phyloP scores from a whole-genome alignment of 768 basidiomycete species.

The Lentinula raphanica region DNA sequence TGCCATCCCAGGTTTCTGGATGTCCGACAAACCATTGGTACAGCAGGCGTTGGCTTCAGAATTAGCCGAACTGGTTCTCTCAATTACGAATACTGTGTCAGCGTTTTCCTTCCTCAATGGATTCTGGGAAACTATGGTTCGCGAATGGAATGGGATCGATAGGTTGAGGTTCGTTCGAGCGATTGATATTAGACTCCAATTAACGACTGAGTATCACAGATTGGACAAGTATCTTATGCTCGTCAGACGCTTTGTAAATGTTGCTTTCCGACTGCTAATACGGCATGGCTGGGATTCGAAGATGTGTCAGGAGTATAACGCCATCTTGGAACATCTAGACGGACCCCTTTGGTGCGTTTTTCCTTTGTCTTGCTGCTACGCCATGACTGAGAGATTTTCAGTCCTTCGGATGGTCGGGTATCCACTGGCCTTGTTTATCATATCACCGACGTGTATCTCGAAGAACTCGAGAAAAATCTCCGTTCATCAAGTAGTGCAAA shows the following conservation, averaged over 20 bases:
- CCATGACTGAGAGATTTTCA: slow-evolving; percentile 21
- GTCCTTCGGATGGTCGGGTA: slow-evolving; percentile 65
- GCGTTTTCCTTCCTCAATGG: slow-evolving; percentile 77
- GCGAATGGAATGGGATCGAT: slow-evolving; percentile 95
- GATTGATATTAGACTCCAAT: neutral
- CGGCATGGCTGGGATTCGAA: slow-evolving; percentile 61
- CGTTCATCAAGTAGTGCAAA: slow-evolving; percentile 21
- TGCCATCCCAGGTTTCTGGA: slow-evolving; percentile 81
- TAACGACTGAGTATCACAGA: slow-evolving; percentile 33
- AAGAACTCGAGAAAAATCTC: slow-evolving; percentile 77
- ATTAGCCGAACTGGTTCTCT: slow-evolving; percentile 75
- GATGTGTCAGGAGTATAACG: slow-evolving; percentile 56
- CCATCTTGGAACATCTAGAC: slow-evolving; percentile 57
- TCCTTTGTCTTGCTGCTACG: neutral
- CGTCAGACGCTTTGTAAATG: slow-evolving; percentile 82
- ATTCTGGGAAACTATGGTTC: slow-evolving; percentile 86
- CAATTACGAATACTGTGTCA: slow-evolving; percentile 49
- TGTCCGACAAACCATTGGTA: slow-evolving; percentile 97
- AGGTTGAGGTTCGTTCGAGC: slow-evolving; percentile 63
- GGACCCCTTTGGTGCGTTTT: slow-evolving; percentile 76
- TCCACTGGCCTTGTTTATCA: slow-evolving; percentile 81
- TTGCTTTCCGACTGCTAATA: slow-evolving; percentile 75
- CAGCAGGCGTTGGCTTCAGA: slow-evolving; percentile 89
- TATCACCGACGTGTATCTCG: slow-evolving; percentile 82
- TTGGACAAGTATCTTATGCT: slow-evolving; percentile 99